Evolutionary conservation across 2,329 filamentous ascomycete species (phyloP).

Genomic region (Xylaria sp.): DNA sequence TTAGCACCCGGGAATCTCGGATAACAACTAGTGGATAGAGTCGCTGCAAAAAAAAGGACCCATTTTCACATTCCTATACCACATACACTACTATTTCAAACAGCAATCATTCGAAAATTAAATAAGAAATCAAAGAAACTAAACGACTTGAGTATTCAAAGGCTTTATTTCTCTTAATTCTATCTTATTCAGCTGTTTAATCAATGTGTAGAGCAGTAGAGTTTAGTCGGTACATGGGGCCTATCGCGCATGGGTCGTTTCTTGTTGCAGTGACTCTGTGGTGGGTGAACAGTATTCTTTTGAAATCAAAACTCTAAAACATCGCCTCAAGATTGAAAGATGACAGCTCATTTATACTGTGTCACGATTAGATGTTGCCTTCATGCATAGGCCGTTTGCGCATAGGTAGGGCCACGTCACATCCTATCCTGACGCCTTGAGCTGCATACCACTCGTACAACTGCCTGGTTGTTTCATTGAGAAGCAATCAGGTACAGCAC

Average conservation of each 20-base stretch:
- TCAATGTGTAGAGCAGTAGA: too few relatives aligned
- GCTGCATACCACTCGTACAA: conserved; percentile 18
- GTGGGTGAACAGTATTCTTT: not conserved
- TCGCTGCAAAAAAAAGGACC: too few relatives aligned
- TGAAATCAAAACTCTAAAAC: not conserved
- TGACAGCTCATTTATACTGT: not conserved
- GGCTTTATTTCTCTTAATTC: too few relatives aligned
- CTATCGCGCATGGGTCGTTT: too few relatives aligned
- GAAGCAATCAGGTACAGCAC: not conserved
- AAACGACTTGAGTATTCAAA: too few relatives aligned
- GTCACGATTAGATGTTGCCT: not conserved
- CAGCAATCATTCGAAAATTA: too few relatives aligned
- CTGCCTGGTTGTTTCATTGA: not conserved
- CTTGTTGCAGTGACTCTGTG: too few relatives aligned
- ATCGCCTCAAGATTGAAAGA: not conserved
- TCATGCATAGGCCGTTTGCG: not conserved
- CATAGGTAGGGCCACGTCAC: conserved; percentile 13
- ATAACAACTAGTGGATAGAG: not conserved
- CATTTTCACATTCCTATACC: too few relatives aligned
- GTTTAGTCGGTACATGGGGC: too few relatives aligned
- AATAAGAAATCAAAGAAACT: too few relatives aligned
- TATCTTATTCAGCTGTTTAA: too few relatives aligned
- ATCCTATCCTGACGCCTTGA: not conserved
- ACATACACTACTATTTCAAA: too few relatives aligned
- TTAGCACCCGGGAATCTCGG: not conserved